These are phyloP conservation scores for Achaetomiella virescens DNA, from an alignment of 495 filamentous ascomycete genomes.

Conservation along the genomic window DNA sequence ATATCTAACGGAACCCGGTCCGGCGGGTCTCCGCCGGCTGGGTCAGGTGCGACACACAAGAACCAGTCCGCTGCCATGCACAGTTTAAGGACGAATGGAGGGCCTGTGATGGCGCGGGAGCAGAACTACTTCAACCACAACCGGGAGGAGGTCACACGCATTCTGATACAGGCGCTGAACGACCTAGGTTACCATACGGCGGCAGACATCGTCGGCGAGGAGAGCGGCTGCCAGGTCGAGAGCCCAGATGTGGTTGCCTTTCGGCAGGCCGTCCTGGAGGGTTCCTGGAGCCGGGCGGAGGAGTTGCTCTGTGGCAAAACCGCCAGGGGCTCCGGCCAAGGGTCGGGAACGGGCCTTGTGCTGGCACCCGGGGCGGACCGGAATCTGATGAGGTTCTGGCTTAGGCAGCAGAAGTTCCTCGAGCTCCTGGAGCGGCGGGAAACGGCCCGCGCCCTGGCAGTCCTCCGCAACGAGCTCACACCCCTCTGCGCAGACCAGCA, in stretches of 20 bases:
- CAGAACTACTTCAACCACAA: slow-evolving; percentile 65
- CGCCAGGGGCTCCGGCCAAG: slow-evolving; percentile 43
- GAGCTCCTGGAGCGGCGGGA: slow-evolving; percentile 79
- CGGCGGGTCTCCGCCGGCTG: slow-evolving; percentile 18
- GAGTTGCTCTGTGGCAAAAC: slow-evolving; percentile 61
- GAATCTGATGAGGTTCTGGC: slow-evolving; percentile 56
- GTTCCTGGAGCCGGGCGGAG: slow-evolving; percentile 82
- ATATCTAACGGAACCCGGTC: slow-evolving; percentile 36
- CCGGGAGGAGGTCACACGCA: slow-evolving; percentile 86
- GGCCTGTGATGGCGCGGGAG: slow-evolving; percentile 14
- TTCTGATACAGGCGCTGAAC: slow-evolving; percentile 82
- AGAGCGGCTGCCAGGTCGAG: slow-evolving; percentile 88
- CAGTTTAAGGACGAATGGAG: slow-evolving; percentile 33
- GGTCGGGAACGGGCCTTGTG: slow-evolving; percentile 38
- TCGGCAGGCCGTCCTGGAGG: slow-evolving; percentile 69
- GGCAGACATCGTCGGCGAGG: slow-evolving; percentile 64
- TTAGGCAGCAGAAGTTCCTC: slow-evolving; percentile 91
- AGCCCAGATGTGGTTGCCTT: slow-evolving; percentile 79
- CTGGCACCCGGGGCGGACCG: slow-evolving; percentile 41
- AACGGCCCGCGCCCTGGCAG: slow-evolving; percentile 63
- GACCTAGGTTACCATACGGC: slow-evolving; percentile 81
- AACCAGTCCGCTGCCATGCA: slow-evolving; percentile 28
- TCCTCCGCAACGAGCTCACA: slow-evolving; percentile 81
- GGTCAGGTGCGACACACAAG: slow-evolving; percentile 38
- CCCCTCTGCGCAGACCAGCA: slow-evolving; percentile 74